Evolutionary conservation across 75 land plant genomes (phyloP).

Genomic region (Selaginella moellendorffii): DNA sequence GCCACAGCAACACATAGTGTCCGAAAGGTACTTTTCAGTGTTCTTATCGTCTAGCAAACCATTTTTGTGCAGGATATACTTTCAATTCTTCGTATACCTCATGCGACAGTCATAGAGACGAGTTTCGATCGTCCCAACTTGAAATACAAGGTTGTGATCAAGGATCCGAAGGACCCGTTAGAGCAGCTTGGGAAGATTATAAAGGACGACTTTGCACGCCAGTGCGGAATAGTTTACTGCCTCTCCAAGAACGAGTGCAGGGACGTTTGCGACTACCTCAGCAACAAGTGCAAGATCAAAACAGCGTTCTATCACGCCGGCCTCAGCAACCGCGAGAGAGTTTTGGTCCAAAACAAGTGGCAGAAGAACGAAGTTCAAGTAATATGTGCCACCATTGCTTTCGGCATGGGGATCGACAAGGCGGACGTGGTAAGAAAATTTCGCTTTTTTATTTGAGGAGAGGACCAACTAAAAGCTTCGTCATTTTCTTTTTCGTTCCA

Average conservation of each 20-base stretch:
- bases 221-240: constrained; percentile 71
- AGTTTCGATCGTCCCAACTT: constrained; percentile 85
- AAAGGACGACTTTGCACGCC: constrained; percentile 28
- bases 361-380: constrained; percentile 44
- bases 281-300: constrained; percentile 42
- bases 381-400: constrained; percentile 84
- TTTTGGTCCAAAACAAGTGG: constrained; percentile 54
- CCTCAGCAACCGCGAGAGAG: constrained; percentile 39
- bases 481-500: constrained; percentile 25
- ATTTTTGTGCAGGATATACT: constrained; percentile 80
- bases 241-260: constrained; percentile 75
- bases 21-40: constrained; percentile 44
- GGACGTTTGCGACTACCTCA: constrained; percentile 54
- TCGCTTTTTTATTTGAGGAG: background rate
- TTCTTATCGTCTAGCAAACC: too few relatives aligned
- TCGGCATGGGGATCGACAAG: constrained; percentile 91
- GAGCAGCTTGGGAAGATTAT: constrained; percentile 51
- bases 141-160: constrained; percentile 47
- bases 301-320: constrained; percentile 74
- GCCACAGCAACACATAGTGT: constrained; percentile 77
- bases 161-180: constrained; percentile 44
- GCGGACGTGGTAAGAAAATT: constrained; percentile 61
- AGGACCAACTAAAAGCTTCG: too few relatives aligned
- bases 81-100: constrained; percentile 48
- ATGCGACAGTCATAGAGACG: constrained; percentile 50